These are phyloP conservation scores for Chloropicon primus DNA, from an alignment of 139 green algal genomes.

Conservation along the genomic window DNA sequence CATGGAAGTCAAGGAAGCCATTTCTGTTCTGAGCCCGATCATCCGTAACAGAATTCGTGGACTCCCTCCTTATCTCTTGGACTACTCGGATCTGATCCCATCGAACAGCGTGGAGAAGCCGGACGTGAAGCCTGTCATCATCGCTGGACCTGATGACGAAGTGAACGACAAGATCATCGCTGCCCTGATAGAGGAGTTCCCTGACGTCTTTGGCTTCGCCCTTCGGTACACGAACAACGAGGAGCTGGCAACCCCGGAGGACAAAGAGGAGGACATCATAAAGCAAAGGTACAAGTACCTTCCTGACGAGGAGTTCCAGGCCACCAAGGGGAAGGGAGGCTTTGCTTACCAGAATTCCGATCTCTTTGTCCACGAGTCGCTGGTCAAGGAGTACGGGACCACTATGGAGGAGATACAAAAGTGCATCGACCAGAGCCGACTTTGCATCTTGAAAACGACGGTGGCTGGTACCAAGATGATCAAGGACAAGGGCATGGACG, in stretches of 20 bases:
- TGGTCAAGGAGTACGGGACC: constrained; percentile 15
- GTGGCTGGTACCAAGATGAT: background rate
- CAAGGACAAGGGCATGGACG: constrained; percentile 30
- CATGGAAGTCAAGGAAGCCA: constrained; percentile 42
- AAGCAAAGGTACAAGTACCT: constrained; percentile 1
- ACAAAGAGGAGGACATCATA: constrained; percentile 13
- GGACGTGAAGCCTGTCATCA: constrained; percentile 49
- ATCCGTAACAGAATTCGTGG: constrained; percentile 55
- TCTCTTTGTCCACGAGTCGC: constrained; percentile 33
- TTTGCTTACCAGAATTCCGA: constrained; percentile 31
- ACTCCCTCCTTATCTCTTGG: constrained; percentile 57
- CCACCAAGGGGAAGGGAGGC: constrained; percentile 5
- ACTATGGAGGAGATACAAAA: background rate
- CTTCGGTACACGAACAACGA: constrained; percentile 30
- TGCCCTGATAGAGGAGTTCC: constrained; percentile 51
- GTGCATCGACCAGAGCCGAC: background rate
- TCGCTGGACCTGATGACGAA: constrained; percentile 18
- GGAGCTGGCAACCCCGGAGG: constrained; percentile 17
- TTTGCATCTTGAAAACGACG: constrained; percentile 3
- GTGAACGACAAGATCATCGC: constrained; percentile 23
- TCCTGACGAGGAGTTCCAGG: constrained; percentile 21
- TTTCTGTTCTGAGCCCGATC: constrained; percentile 46
- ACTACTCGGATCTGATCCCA: constrained; percentile 66
- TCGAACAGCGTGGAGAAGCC: constrained; percentile 56
- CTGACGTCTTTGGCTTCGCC: constrained; percentile 56